phyloP scores from a whole-genome alignment of 495 filamentous ascomycete species.

The Annulohypoxylon stygium region DNA sequence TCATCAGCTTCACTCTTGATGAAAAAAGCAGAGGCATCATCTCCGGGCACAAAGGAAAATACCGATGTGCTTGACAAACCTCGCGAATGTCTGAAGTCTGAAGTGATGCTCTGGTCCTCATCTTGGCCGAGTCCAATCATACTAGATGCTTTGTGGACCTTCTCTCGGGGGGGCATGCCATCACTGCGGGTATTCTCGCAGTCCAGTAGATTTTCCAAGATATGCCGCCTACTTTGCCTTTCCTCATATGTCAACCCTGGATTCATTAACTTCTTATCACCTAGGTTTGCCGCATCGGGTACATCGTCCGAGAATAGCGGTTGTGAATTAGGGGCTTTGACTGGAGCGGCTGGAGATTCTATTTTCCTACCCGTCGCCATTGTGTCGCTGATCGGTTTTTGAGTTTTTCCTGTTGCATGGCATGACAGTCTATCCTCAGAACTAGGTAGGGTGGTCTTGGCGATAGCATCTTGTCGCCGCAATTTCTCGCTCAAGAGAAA shows the following conservation, averaged over 20 bases:
- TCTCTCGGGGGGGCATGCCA: not conserved
- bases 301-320: constrained; percentile 39
- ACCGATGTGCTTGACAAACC: constrained; percentile 29
- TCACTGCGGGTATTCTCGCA: not conserved
- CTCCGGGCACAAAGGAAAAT: constrained; percentile 40
- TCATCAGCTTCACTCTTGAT: too few relatives aligned
- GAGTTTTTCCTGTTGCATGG: not conserved
- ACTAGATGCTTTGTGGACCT: not conserved
- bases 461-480: constrained; percentile 30
- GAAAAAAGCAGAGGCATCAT: constrained; percentile 21
- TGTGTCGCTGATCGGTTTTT: not conserved
- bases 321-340: not conserved
- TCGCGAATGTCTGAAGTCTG: constrained; percentile 18
- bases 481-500: constrained; percentile 46
- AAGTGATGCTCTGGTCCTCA: not conserved
- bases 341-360: not conserved
- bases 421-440: constrained; percentile 9
- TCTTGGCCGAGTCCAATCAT: not conserved
- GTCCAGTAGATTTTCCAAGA: constrained; percentile 28
- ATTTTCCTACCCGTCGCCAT: not conserved
- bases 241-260: not conserved
- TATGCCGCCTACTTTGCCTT: constrained; percentile 23
- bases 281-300: not conserved
- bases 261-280: not conserved
- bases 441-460: not conserved